Evolutionary conservation across 2,329 filamentous ascomycete genomes (phyloP).

Genomic region (Phoma sp.): DNA sequence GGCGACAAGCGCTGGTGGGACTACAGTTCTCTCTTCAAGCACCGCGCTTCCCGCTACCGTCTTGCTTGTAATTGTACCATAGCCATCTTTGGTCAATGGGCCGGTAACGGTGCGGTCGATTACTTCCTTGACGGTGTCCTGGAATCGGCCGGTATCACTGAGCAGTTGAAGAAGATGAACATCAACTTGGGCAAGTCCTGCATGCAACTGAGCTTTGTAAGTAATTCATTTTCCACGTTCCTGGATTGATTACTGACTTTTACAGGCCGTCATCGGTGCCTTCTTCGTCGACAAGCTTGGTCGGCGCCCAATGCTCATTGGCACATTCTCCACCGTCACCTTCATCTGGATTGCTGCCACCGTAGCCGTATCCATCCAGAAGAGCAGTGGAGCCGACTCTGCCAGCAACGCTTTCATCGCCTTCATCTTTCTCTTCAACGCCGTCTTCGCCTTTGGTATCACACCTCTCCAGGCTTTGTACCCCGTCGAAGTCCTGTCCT

Average conservation of each 20-base stretch:
- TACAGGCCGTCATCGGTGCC: conserved; percentile 42
- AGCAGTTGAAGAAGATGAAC: conserved; percentile 42
- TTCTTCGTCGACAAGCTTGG: conserved; percentile 43
- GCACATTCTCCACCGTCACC: conserved; percentile 25
- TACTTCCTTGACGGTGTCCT: conserved; percentile 45
- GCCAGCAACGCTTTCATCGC: conserved; percentile 40
- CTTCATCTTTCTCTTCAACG: conserved; percentile 54
- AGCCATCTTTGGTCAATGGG: conserved; percentile 52
- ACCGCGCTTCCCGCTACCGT: conserved; percentile 39
- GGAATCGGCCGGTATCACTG: conserved; percentile 43
- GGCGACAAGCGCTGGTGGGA: conserved; percentile 45
- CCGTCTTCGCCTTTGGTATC: conserved; percentile 48
- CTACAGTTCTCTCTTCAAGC: conserved; percentile 39
- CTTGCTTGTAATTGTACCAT: conserved; percentile 48
- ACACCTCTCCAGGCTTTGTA: conserved; percentile 57
- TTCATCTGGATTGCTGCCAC: conserved; percentile 38
- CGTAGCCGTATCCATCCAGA: conserved; percentile 23
- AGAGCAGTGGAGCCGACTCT: conserved; percentile 18
- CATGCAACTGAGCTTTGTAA: conserved; percentile 42
- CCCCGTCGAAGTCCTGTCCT: conserved; percentile 57
- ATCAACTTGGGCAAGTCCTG: conserved; percentile 47
- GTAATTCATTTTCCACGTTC: background rate
- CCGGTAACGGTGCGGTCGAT: conserved; percentile 48
- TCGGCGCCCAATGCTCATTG: conserved; percentile 43
- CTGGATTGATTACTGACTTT: background rate